Evolutionary conservation across 164 flowering plant species (phyloP), one percentile per base, ranked within the genome.

Genomic region (Macadamia integrifolia): DNA sequence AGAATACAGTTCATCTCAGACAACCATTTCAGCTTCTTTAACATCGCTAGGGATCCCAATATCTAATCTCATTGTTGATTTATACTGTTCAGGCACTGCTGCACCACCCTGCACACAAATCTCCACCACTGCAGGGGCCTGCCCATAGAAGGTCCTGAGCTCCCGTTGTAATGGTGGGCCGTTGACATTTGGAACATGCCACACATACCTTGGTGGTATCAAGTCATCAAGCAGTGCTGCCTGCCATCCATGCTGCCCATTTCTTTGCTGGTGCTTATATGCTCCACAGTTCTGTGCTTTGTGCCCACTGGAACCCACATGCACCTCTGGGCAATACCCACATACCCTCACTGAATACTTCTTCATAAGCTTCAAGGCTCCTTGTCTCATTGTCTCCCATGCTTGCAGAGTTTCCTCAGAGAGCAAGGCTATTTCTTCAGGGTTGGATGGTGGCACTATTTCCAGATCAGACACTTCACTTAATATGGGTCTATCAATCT

Each of bases 241-340:
- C 74, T 94, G 98, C 98, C 98, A 94, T 17, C 97, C 98, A 69
- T 94, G 98, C 72, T 92, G 98, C 72, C 98, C 98, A 70, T 94
- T 94, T 10, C 98, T 82, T 67, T 94, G 97, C 70, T 94, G 97
- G 75, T 94, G 98, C 86, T 92, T 91, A 69, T 71, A 78, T 3
- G 97, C 95, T 10, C 98, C 98, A 64, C 98, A 94, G 77, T 90
- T 89, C 70, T 90, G 97, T 6, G 97, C 98, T 72, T 87, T 90
- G 83, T 94, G 98, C 32, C 98, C 98, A n/a, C 72, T 77, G 6
- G 88, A 75, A 9, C 97, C 97, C 11, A 94, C 86, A 57, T 94
- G 99, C 18, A 94, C 80, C 74, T 94, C 99, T 0, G 97, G 97
- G 73, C 99, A 94, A 67, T 94, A 94, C 44, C 99, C 99, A 64